Evolutionary conservation across 1,139 yeast species (phyloP).

Genomic region (Lodderomyces metapsilosis): DNA sequence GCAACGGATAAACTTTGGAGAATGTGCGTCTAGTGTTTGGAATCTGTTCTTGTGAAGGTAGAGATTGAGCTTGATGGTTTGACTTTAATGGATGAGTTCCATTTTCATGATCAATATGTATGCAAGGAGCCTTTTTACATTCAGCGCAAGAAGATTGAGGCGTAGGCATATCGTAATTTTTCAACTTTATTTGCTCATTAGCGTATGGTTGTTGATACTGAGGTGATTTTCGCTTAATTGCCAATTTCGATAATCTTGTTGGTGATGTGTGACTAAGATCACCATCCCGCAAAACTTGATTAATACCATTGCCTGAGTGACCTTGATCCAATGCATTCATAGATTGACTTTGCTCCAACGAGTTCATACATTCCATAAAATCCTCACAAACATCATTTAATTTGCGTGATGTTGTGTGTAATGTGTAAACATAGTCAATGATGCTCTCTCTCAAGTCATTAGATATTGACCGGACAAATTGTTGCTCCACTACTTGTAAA

Average conservation of each 20-base stretch:
- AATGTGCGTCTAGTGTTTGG: background rate
- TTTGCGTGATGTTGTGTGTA: slow-evolving; percentile 32
- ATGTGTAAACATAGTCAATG: slow-evolving; percentile 37
- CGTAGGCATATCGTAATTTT: slow-evolving; percentile 13
- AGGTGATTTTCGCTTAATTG: slow-evolving; percentile 1
- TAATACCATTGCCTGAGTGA: background rate
- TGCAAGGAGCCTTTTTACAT: slow-evolving; percentile 12
- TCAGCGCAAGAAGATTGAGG: slow-evolving; percentile 14
- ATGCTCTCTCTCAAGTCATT: slow-evolving; percentile 44
- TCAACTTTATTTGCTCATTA: slow-evolving; percentile 7
- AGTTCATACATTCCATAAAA: slow-evolving; percentile 19
- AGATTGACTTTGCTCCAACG: slow-evolving; percentile 2
- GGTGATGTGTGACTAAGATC: slow-evolving; percentile 13
- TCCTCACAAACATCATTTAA: slow-evolving; percentile 31
- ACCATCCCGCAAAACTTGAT: slow-evolving; percentile 3
- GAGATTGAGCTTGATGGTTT: slow-evolving; percentile 6
- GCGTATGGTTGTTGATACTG: background rate
- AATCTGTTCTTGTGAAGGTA: slow-evolving; percentile 4
- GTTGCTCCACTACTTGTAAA: slow-evolving; percentile 50
- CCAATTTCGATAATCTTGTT: slow-evolving; percentile 11
- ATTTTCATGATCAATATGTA: slow-evolving; percentile 9
- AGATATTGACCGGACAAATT: slow-evolving; percentile 46
- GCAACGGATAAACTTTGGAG: background rate
- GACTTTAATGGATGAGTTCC: slow-evolving; percentile 4
- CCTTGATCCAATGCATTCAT: slow-evolving; percentile 2